Conservation (phyloP, 768 basidiomycete genomes). For the Tricholoma sp. region DNA sequence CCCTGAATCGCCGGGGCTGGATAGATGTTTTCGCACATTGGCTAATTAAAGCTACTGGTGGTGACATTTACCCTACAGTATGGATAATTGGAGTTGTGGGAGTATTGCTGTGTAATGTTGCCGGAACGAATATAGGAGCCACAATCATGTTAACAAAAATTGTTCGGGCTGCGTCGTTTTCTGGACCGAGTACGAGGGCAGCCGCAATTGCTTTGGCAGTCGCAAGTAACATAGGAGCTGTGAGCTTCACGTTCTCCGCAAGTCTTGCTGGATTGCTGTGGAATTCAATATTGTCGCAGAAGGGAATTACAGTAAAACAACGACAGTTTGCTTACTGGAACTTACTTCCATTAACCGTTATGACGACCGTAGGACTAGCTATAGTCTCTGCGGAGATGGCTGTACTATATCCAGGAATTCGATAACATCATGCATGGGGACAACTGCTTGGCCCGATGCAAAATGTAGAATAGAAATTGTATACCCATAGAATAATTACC, state of each 20-base stretch:
- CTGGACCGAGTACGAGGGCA: slow-evolving; percentile 36
- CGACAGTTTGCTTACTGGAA: slow-evolving; percentile 73
- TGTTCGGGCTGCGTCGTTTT: slow-evolving; percentile 48
- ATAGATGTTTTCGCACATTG: slow-evolving; percentile 70
- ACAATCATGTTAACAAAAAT: slow-evolving; percentile 80
- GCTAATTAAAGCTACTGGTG: slow-evolving; percentile 16
- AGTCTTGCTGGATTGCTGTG: slow-evolving; percentile 91
- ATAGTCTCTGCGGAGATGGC: slow-evolving; percentile 78
- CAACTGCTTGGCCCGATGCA: background rate
- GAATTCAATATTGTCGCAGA: slow-evolving; percentile 68
- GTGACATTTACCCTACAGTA: slow-evolving; percentile 16
- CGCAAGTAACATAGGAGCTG: slow-evolving; percentile 90
- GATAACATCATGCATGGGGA: background rate
- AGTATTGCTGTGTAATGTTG: slow-evolving; percentile 20
- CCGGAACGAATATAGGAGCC: slow-evolving; percentile 23
- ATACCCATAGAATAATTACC: background rate
- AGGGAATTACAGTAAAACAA: slow-evolving; percentile 58
- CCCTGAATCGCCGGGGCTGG: slow-evolving; percentile 83
- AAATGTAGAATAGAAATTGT: background rate
- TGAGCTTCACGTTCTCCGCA: slow-evolving; percentile 85
- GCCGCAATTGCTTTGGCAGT: slow-evolving; percentile 76
- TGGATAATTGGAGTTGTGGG: slow-evolving; percentile 20
- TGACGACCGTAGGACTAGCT: slow-evolving; percentile 62
- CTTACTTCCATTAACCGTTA: slow-evolving; percentile 52
- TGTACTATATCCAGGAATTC: slow-evolving; percentile 32